Conservation (phyloP, 495 filamentous ascomycete species). For the Letharia lupina region DNA sequence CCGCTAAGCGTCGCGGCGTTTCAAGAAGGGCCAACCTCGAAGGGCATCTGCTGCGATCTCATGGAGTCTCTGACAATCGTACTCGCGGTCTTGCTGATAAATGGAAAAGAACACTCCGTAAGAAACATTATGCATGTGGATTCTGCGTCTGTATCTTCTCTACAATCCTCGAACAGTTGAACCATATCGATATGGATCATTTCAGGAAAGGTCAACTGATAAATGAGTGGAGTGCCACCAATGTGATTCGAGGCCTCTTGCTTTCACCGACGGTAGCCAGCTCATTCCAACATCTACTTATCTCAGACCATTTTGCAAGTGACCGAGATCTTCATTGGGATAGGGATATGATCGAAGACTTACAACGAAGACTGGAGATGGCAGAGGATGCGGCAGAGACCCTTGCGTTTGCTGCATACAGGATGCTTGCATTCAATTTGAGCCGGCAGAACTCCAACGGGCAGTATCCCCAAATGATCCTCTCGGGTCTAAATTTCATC, state of each 20-base stretch:
- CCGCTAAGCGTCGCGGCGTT: background rate
- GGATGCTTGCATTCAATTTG: background rate
- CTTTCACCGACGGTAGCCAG: background rate
- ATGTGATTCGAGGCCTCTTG: background rate
- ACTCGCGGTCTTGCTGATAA: background rate
- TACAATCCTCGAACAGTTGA: constrained; percentile 1
- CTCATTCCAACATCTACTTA: background rate
- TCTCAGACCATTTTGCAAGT: background rate
- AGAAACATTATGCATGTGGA: background rate
- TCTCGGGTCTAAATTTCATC: no score
- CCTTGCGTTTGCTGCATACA: background rate
- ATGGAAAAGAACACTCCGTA: background rate
- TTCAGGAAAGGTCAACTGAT: background rate
- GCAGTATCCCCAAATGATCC: background rate
- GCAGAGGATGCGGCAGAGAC: background rate
- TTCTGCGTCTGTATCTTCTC: background rate
- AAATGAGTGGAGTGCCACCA: background rate
- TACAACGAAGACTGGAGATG: background rate
- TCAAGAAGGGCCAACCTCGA: background rate
- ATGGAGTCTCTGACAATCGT: background rate
- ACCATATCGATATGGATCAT: background rate
- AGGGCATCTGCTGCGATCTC: background rate
- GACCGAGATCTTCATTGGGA: background rate
- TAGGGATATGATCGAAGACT: background rate
- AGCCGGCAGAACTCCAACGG: background rate